These are phyloP conservation scores for Verbena officinalis DNA, from an alignment of 257 asterid genomes.

Conservation along the genomic window DNA sequence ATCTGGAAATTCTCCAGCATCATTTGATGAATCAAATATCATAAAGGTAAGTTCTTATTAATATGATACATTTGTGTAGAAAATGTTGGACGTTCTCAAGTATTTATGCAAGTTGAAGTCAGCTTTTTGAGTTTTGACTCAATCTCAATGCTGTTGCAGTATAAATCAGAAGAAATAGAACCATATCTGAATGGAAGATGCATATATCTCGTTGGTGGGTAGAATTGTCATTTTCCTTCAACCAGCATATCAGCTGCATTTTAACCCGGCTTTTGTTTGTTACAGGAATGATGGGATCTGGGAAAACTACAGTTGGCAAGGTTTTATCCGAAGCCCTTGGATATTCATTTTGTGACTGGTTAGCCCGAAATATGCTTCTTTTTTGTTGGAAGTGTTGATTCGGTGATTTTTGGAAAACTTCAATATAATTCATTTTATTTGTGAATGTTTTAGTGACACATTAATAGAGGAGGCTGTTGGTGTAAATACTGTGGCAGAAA, in stretches of 20 bases:
- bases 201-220: constrained; percentile 89
- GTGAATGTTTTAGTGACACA: constrained; percentile 58
- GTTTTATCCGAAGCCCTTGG: constrained; percentile 78
- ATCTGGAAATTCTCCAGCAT: constrained; percentile 43
- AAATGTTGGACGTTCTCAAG: constrained; percentile 14
- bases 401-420: too few species aligned
- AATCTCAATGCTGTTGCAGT: constrained; percentile 54
- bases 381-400: too few species aligned
- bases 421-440: constrained; percentile 15
- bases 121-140: constrained; percentile 30
- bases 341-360: constrained; percentile 92
- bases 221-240: constrained; percentile 17
- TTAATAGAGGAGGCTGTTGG: constrained; percentile 76
- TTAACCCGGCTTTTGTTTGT: constrained; percentile 18
- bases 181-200: constrained; percentile 73
- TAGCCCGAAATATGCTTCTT: constrained; percentile 27
- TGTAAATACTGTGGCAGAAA: constrained; percentile 69
- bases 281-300: constrained; percentile 98
- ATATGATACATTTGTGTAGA: background rate
- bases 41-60: constrained; percentile 53
- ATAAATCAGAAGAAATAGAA: constrained; percentile 65
- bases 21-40: constrained; percentile 48
- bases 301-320: constrained; percentile 92
- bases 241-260: background rate
- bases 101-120: constrained; percentile 24